Evolutionary conservation across 2,329 filamentous ascomycete species (phyloP), one percentile per base, ranked within the genome.

Genomic region (Beauveria sp.): DNA sequence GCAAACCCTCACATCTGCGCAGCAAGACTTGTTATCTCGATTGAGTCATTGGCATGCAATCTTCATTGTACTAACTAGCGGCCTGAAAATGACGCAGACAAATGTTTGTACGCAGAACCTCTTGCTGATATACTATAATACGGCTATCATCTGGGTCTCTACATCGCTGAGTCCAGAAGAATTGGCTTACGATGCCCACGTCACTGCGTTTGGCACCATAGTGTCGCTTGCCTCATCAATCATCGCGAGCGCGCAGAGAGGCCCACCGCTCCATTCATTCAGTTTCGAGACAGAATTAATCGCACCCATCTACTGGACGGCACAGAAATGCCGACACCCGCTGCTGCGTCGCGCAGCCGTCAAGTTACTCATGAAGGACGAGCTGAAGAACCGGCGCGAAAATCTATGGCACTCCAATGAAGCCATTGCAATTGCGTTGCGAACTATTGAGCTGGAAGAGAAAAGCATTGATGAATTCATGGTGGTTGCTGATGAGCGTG

Each of bases 201-300:
- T 73, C 1, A 49, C 69, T 1, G 68, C 69, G 5, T 79, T 79
- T 40, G 70, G 73, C 12, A 65, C 70, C 48, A 73, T 79, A 48
- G 70, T 79, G 34, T 70, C 72, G 1, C 64, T 75, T 0, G 72
- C 73, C 0, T 69, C 71, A 4, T 66, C 69, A 0, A 68, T 75
- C 20, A 67, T 73, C 18, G 63, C 66, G 0, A 49, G n/a, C 31
- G 38, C 40, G 48, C 65, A 1, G 55, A 64, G 24, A 20, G 28
- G 34, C 20, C 63, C 31, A 62, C 62, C 54, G 54, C 66, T 60
- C 57, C 67, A 51, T 22, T 66, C 66, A 3, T 80, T 80, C 42
- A 73, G 70, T 6, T 79, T 79, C 51, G 76, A 79, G 45, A 77
- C 75, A 14, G 75, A 77, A 22, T 60, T 79, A 0, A 70, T 79